phyloP scores from a whole-genome alignment of 192 early-diverging fungal species.

The Coemansia sp. region DNA sequence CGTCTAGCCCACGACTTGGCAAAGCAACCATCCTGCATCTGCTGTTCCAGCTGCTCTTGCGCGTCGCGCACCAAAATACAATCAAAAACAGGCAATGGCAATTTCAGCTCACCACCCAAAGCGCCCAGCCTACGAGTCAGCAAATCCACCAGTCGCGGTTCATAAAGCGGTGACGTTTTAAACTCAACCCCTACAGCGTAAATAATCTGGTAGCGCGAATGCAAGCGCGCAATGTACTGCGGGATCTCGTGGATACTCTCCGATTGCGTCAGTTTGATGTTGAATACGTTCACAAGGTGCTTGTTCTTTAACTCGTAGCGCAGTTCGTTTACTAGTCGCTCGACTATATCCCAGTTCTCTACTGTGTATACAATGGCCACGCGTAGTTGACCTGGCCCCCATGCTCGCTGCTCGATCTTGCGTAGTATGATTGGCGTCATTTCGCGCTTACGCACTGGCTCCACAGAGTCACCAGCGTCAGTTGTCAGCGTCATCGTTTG shows the following conservation, averaged over 20 bases:
- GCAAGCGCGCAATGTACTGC: slow-evolving; percentile 20
- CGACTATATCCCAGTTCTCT: slow-evolving; percentile 39
- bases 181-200: slow-evolving; percentile 45
- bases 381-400: slow-evolving; percentile 14
- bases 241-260: slow-evolving; percentile 47
- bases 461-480: background rate
- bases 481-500: background rate
- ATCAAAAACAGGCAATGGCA: slow-evolving; percentile 41
- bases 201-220: slow-evolving; percentile 42
- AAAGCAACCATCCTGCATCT: slow-evolving; percentile 2
- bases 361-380: slow-evolving; percentile 38
- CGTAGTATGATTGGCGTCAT: slow-evolving; percentile 22
- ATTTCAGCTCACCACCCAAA: background rate
- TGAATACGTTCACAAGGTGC: slow-evolving; percentile 35
- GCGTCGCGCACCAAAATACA: slow-evolving; percentile 39
- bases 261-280: slow-evolving; percentile 37
- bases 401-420: slow-evolving; percentile 22
- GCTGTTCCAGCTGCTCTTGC: slow-evolving; percentile 9
- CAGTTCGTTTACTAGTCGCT: slow-evolving; percentile 44
- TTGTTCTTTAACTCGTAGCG: slow-evolving; percentile 43
- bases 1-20: slow-evolving; percentile 41
- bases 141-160: slow-evolving; percentile 30
- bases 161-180: slow-evolving; percentile 16
- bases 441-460: background rate
- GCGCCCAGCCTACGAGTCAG: slow-evolving; percentile 21